Conservation (phyloP, 768 basidiomycete species). For the Podaxis sp. region DNA sequence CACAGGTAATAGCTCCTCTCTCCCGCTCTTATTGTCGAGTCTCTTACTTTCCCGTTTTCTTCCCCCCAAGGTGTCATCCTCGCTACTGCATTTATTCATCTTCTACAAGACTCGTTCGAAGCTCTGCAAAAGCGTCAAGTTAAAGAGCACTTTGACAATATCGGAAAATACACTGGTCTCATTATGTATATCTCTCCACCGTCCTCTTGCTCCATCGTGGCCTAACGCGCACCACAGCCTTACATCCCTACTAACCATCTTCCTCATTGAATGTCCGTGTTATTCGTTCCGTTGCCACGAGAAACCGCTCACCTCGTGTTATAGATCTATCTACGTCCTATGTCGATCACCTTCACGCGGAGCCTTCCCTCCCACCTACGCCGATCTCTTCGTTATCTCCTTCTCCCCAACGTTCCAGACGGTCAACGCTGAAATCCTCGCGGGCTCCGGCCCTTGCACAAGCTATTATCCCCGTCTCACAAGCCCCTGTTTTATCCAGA, state of each 20-base stretch:
- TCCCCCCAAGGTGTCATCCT: constrained; percentile 64
- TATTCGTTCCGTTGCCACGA: not conserved
- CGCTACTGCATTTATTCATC: constrained; percentile 80
- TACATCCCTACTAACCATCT: constrained; percentile 64
- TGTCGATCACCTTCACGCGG: constrained; percentile 68
- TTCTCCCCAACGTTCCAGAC: constrained; percentile 19
- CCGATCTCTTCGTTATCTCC: constrained; percentile 25
- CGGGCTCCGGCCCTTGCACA: constrained; percentile 1
- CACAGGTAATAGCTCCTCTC: constrained; percentile 44
- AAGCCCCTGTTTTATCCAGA: constrained; percentile 15
- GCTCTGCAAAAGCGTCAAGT: constrained; percentile 49
- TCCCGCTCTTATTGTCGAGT: not conserved
- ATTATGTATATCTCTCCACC: constrained; percentile 59
- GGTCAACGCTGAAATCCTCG: constrained; percentile 5
- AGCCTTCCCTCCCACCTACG: constrained; percentile 50
- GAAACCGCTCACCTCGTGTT: constrained; percentile 10
- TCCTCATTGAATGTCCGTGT: constrained; percentile 74
- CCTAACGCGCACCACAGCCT: constrained; percentile 38
- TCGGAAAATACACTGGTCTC: constrained; percentile 62
- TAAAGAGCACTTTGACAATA: constrained; percentile 39
- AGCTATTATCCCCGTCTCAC: not conserved
- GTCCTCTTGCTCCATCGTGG: not conserved
- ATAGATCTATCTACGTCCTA: constrained; percentile 73
- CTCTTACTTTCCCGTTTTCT: not conserved
- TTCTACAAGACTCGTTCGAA: constrained; percentile 75